These are phyloP conservation scores for Monoraphidium neglectum DNA, from an alignment of 139 green algal species.

Conservation along the genomic window DNA sequence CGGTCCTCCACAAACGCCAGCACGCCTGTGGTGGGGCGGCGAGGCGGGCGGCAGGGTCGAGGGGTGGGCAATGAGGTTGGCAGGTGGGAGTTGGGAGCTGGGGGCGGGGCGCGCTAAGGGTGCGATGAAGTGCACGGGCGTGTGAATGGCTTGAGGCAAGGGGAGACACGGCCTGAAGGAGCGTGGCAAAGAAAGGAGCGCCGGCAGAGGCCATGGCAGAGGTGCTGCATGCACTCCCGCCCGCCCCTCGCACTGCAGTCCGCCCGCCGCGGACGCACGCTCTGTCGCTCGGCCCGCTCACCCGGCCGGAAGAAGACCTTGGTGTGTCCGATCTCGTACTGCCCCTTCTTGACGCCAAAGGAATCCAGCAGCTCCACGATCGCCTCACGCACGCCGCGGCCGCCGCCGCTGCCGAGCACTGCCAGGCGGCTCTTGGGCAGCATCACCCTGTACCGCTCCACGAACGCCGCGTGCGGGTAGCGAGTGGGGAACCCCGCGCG, in stretches of 20 bases:
- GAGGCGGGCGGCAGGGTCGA: not conserved
- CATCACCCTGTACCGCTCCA: conserved; percentile 76
- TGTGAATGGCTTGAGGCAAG: too few relatives aligned
- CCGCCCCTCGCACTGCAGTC: too few relatives aligned
- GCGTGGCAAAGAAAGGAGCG: too few relatives aligned
- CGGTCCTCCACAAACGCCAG: conserved; percentile 74
- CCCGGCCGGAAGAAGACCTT: conserved; percentile 85
- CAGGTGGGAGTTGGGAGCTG: too few relatives aligned
- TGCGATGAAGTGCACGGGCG: too few relatives aligned
- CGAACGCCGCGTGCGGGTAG: conserved; percentile 52
- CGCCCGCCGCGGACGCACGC: too few relatives aligned
- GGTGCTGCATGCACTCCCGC: too few relatives aligned
- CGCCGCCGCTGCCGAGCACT: conserved; percentile 14
- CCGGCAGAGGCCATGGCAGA: too few relatives aligned
- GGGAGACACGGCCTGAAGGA: too few relatives aligned
- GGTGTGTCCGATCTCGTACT: conserved; percentile 72
- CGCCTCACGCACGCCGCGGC: conserved; percentile 31
- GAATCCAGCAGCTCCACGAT: conserved; percentile 61
- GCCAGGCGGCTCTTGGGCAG: conserved; percentile 44
- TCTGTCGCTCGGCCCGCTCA: conserved; percentile 2
- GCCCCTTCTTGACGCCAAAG: conserved; percentile 57
- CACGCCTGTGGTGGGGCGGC: conserved; percentile 47
- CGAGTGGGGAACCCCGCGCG: conserved; percentile 92
- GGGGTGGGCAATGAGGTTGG: too few relatives aligned
- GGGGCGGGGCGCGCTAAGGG: too few relatives aligned